Percentiles rank a stretch among this genome's conserved stretches.
Evolutionary conservation across 495 filamentous ascomycete genomes (phyloP).

Genomic region (Choiromyces venosus): DNA sequence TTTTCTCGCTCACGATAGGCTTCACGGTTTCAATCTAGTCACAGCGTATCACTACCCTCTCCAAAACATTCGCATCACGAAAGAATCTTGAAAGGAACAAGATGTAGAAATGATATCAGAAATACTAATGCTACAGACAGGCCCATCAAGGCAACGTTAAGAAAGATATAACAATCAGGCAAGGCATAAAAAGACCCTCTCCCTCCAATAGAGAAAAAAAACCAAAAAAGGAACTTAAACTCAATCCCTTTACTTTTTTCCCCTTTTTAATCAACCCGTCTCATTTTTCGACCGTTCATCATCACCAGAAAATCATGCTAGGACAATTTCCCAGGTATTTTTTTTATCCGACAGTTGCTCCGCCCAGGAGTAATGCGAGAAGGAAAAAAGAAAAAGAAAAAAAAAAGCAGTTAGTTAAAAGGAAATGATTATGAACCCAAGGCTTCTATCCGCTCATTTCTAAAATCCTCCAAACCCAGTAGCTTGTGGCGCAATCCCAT

Average conservation of each 20-base stretch:
- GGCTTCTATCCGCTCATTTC: constrained; percentile 7
- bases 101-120: background rate
- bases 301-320: background rate
- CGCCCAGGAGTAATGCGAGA: background rate
- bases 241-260: background rate
- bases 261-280: background rate
- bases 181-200: background rate
- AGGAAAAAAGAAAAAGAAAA: background rate
- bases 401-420: background rate
- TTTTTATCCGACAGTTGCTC: background rate
- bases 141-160: background rate
- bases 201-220: background rate
- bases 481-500: constrained; percentile 73
- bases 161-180: background rate
- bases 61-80: too few relatives aligned
- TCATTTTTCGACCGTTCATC: background rate
- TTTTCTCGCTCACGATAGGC: background rate
- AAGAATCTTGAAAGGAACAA: background rate
- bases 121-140: background rate
- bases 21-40: background rate
- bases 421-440: background rate
- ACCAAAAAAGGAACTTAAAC: background rate
- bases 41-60: background rate
- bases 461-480: constrained; percentile 67
- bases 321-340: background rate